Conservation (phyloP, 2,329 filamentous ascomycete species). For the Zymoseptoria pseudotritici region DNA sequence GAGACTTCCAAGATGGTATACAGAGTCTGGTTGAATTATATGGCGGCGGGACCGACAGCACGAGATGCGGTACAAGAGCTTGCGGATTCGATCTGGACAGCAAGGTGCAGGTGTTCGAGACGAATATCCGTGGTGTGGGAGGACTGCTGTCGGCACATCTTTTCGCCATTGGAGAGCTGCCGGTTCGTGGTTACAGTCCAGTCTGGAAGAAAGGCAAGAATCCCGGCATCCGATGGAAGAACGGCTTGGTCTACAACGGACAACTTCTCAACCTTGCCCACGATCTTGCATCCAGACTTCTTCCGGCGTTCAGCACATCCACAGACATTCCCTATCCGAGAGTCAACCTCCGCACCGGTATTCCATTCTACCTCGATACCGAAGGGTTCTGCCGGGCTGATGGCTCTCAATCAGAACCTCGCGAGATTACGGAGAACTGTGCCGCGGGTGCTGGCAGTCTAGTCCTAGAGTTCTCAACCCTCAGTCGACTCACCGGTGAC, state of each 20-base stretch:
- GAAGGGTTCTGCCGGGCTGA: constrained; percentile 38
- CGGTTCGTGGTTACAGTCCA: constrained; percentile 70
- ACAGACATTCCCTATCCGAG: constrained; percentile 92
- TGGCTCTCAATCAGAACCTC: constrained; percentile 24
- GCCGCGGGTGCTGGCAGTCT: constrained; percentile 94
- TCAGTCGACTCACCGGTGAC: constrained; percentile 83
- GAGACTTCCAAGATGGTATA: constrained; percentile 71
- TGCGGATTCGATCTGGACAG: constrained; percentile 90
- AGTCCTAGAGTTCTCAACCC: constrained; percentile 83
- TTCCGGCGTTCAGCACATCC: constrained; percentile 85
- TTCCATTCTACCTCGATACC: constrained; percentile 71
- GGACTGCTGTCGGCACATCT: constrained; percentile 87
- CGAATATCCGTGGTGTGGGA: constrained; percentile 86
- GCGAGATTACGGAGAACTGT: constrained; percentile 90
- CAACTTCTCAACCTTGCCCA: constrained; percentile 83
- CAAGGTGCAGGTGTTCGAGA: constrained; percentile 98
- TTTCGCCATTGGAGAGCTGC: constrained; percentile 84
- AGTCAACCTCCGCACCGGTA: constrained; percentile 83
- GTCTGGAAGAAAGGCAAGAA: constrained; percentile 27
- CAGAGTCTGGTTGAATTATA: constrained; percentile 71
- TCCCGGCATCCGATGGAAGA: constrained; percentile 35
- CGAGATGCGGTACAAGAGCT: constrained; percentile 63
- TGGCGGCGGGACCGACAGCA: constrained; percentile 70
- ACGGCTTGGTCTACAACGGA: constrained; percentile 72
- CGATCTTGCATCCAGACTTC: constrained; percentile 72